phyloP scores from a whole-genome alignment of 2,329 filamentous ascomycete species.

The Aspergillus cejpii region DNA sequence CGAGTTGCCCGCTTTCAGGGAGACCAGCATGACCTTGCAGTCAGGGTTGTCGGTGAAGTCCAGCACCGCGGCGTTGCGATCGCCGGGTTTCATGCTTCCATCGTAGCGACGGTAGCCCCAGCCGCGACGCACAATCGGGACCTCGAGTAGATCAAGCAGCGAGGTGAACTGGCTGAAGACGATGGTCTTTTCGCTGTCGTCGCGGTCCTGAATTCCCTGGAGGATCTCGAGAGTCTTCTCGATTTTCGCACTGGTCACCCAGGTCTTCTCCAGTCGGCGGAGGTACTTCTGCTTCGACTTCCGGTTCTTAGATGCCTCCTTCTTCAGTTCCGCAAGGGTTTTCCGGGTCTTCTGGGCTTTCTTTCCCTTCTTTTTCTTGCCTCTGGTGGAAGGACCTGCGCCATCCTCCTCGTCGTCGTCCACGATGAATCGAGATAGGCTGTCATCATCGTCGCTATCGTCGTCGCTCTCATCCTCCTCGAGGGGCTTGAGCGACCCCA shows the following conservation, averaged over 20 bases:
- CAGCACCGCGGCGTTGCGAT: constrained; percentile 60
- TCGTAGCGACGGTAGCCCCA: constrained; percentile 65
- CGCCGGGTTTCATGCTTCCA: constrained; percentile 61
- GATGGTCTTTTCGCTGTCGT: constrained; percentile 64
- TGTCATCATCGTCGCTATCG: constrained; percentile 32
- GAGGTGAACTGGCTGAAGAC: constrained; percentile 79
- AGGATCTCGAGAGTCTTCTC: constrained; percentile 62
- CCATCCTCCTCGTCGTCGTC: constrained; percentile 30
- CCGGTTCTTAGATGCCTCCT: constrained; percentile 54
- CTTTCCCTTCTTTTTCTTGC: constrained; percentile 39
- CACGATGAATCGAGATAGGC: constrained; percentile 15
- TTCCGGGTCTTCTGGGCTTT: constrained; percentile 44
- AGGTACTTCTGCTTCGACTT: constrained; percentile 64
- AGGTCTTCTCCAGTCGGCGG: constrained; percentile 59
- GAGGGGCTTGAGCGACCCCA: not conserved
- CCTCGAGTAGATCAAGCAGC: constrained; percentile 68
- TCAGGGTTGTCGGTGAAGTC: constrained; percentile 58
- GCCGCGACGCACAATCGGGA: constrained; percentile 56
- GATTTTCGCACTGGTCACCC: constrained; percentile 69
- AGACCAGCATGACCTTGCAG: constrained; percentile 67
- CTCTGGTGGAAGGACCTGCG: constrained; percentile 41
- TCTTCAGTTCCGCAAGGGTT: constrained; percentile 28
- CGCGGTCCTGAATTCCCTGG: constrained; percentile 42
- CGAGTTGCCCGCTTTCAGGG: constrained; percentile 72
- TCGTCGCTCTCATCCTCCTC: constrained; percentile 24